phyloP scores from a whole-genome alignment of 768 basidiomycete genomes.

The Clathrus columnatus region DNA sequence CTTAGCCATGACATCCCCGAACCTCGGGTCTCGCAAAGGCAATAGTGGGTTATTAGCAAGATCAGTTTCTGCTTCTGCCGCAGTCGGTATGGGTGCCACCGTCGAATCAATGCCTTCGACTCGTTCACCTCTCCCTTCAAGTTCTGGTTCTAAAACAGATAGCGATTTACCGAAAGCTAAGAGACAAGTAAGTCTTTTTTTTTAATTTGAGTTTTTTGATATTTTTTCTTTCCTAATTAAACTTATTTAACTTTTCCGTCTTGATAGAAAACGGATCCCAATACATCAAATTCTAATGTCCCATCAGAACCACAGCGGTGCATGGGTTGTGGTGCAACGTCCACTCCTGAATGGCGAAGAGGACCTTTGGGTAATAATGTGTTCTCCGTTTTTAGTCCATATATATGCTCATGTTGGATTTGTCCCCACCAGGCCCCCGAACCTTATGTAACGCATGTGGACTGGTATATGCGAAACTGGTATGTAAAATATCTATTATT shows the following conservation, averaged over 20 bases:
- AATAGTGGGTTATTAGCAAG: not conserved
- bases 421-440: slow-evolving; percentile 49
- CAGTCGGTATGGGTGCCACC: not conserved
- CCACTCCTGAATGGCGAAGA: slow-evolving; percentile 81
- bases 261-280: not conserved
- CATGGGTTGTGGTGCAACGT: slow-evolving; percentile 73
- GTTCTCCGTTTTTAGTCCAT: slow-evolving; percentile 5
- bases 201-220: not conserved
- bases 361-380: slow-evolving; percentile 64
- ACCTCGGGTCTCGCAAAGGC: not conserved
- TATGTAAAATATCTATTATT: slow-evolving; percentile 33
- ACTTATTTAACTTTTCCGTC: not conserved
- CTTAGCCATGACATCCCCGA: not conserved
- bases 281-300: not conserved
- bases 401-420: not conserved
- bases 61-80: not conserved
- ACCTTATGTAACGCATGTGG: slow-evolving; percentile 83
- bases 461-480: slow-evolving; percentile 79
- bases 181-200: not conserved
- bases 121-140: too few relatives aligned
- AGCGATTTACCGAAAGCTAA: not conserved
- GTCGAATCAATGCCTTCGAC: not conserved
- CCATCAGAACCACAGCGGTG: slow-evolving; percentile 62
- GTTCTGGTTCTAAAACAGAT: not conserved
- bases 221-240: not conserved